Base-by-base conservation (phyloP, 192 early-diverging fungal genomes). In the Coemansia sp. region DNA sequence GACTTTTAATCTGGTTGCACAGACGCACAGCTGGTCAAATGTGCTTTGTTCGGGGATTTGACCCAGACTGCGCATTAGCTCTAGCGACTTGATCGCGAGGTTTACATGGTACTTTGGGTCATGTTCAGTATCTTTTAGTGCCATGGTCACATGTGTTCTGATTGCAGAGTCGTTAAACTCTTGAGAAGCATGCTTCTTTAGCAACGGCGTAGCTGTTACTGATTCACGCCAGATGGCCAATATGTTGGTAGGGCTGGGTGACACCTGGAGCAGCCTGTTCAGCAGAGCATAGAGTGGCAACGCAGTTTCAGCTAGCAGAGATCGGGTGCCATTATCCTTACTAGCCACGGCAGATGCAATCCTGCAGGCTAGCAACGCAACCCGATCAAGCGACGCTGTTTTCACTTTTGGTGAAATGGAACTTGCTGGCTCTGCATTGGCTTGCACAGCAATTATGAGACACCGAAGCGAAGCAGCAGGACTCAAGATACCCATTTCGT, bases 21-120 rank as follows among this genome's bases (percentile, higher is more conserved):
- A 58, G 6, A 30, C 15, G 18, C 58, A 45, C 39, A 78, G 38
- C 6, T 47, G n/a, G 22, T 61, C 74, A 15, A 71, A 41, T 14
- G 49, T 53, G 4, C 17, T 22, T 3, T 9, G 17, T 0, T 41
- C 2, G 8, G 65, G 69, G 1, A 46, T 39, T 40, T 78, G 74
- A 19, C 33, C 53, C 13, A 67, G 45, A 2, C 15, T 41, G 6
- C 55, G 64, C 69, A 78, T 78, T 8, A 18, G 62, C 34, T 59
- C 59, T 40, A 78, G 57, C 9, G 53, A 24, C 9, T 34, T 9
- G 8, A 67, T 46, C 0, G 64, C 67, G 25, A n/a, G n/a, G 2
- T 9, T 52, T 0, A 54, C 17, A 49, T 34, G 23, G 7, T 30
- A 30, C 22, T 2, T 1, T 9, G 3, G 24, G 4, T 30, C 30